Conservation (phyloP, 164 flowering plant genomes). For the Stephania yunnanensis region DNA sequence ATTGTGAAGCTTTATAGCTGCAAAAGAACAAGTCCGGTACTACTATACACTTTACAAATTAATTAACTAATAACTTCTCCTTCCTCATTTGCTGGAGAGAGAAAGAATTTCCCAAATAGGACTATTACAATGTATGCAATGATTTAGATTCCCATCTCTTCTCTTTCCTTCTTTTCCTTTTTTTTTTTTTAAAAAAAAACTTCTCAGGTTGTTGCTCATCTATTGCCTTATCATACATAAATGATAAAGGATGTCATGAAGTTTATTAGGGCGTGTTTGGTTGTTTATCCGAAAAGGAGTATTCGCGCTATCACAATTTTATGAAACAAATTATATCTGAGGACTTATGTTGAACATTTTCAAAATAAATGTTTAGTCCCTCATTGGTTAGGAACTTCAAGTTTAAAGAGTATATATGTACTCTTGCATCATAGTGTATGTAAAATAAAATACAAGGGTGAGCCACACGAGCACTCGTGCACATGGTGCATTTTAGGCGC, state of each 20-base stretch:
- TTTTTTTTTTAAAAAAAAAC: too few relatives aligned
- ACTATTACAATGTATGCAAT: not conserved
- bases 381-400: too few relatives aligned
- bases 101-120: not conserved
- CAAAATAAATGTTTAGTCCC: too few relatives aligned
- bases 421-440: too few relatives aligned
- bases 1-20: slow-evolving; percentile 3
- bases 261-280: not conserved
- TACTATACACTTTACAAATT: not conserved
- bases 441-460: too few relatives aligned
- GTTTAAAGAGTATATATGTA: too few relatives aligned
- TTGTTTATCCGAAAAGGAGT: too few relatives aligned
- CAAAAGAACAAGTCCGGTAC: not conserved
- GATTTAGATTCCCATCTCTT: not conserved
- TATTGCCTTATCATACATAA: not conserved
- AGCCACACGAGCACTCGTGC: too few relatives aligned
- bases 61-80: not conserved
- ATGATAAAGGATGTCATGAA: not conserved
- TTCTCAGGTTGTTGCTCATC: not conserved
- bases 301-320: too few relatives aligned
- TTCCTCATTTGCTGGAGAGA: slow-evolving; percentile 5
- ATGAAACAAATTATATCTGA: too few relatives aligned
- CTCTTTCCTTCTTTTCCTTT: not conserved
- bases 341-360: too few relatives aligned
- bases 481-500: too few relatives aligned